phyloP scores from a whole-genome alignment of 2,329 filamentous ascomycete genomes.

The Biscogniauxia sp. region DNA sequence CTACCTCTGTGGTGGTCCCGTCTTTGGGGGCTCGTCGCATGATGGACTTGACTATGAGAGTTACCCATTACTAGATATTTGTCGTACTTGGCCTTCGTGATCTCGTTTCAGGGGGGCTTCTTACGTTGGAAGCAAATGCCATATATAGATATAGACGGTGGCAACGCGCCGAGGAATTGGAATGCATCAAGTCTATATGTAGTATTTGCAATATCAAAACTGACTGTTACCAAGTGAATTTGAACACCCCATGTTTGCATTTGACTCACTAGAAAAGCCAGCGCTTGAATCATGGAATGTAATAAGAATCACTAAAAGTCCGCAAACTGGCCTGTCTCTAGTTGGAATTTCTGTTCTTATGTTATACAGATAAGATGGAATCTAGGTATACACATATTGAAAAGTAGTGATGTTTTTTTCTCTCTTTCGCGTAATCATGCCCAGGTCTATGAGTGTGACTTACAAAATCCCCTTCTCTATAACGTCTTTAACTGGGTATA shows the following conservation, averaged over 20 bases:
- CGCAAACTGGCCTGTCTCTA: background rate
- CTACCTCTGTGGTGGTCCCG: background rate
- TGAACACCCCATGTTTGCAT: too few species aligned
- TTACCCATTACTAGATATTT: background rate
- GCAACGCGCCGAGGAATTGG: too few species aligned
- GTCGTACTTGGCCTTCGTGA: background rate
- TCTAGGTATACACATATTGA: background rate
- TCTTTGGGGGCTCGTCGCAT: background rate
- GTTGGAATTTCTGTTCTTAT: background rate
- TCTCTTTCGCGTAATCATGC: background rate
- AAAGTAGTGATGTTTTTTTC: background rate
- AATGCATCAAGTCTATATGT: too few species aligned
- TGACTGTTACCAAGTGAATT: too few species aligned
- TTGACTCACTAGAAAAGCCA: too few species aligned
- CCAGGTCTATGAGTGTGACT: background rate
- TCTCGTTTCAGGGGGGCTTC: background rate
- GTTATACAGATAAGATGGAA: background rate
- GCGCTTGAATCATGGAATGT: too few species aligned
- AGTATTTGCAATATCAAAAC: too few species aligned
- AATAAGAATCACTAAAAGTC: background rate
- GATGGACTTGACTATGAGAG: background rate
- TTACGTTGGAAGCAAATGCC: too few species aligned
- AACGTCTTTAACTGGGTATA: conserved; percentile 28
- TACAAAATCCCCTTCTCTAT: conserved; percentile 4
- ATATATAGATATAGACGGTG: too few species aligned